Evolutionary conservation across 345 rosid genomes (phyloP).

Genomic region (Boechera retrofracta): DNA sequence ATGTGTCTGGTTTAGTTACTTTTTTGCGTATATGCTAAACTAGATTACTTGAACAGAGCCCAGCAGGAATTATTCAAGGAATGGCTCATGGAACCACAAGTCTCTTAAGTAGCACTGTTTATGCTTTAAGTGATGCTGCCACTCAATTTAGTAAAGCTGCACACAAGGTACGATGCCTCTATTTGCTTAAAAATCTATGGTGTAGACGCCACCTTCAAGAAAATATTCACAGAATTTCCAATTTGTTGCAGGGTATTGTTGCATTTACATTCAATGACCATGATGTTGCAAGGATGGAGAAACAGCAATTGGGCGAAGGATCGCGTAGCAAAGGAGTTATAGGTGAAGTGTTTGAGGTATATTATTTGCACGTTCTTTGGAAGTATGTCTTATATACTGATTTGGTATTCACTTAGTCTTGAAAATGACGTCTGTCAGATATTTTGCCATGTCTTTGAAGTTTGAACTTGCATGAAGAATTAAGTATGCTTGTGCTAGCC

Average conservation of each 20-base stretch:
- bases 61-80: conserved; percentile 82
- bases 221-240: conserved; percentile 27
- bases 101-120: conserved; percentile 88
- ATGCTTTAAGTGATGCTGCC: conserved; percentile 94
- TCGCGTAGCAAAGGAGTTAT: conserved; percentile 91
- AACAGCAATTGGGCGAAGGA: conserved; percentile 67
- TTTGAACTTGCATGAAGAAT: conserved; percentile 28
- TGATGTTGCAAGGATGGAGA: conserved; percentile 80
- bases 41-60: conserved; percentile 62
- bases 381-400: background rate
- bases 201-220: conserved; percentile 20
- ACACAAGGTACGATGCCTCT: conserved; percentile 70
- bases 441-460: conserved; percentile 2
- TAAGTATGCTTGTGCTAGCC: conserved; percentile 17
- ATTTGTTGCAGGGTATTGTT: conserved; percentile 74
- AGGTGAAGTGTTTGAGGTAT: conserved; percentile 93
- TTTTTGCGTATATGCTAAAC: conserved; percentile 26
- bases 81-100: conserved; percentile 95
- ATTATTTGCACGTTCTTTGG: conserved; percentile 1
- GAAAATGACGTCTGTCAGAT: background rate
- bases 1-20: conserved; percentile 24
- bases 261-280: conserved; percentile 94
- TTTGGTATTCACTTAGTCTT: conserved; percentile 1
- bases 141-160: conserved; percentile 98
- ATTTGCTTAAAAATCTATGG: conserved; percentile 23